Evolutionary conservation across 768 basidiomycete species (phyloP), one percentile per base, ranked within the genome.

Genomic region (Macrolepiota dolichaula): DNA sequence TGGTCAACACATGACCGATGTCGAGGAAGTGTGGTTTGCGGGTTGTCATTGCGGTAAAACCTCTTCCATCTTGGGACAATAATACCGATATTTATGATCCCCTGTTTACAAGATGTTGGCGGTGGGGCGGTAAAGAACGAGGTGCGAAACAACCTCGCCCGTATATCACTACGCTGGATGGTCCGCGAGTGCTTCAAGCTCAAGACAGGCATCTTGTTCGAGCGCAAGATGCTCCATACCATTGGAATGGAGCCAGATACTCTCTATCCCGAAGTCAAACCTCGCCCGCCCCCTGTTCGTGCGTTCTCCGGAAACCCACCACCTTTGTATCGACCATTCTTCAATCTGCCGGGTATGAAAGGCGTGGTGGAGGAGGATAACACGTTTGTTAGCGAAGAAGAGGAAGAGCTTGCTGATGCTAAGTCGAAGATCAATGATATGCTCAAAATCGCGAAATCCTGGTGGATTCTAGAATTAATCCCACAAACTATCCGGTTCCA

Each of bases 21-120:
- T 90, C 3, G 78, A 83, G 51, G 90, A 93, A 65, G 91, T 93
- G 1, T 92, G 91, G 91, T 93, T 92, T 65, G 71, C 89, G 3
- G 91, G 91, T 0, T 84, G 81, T 65, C 90, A 92, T 64, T 83
- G 82, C 50, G 89, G 90, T 89, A 64, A 29, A 25, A 32, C 4
- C 32, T 54, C 13, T 24, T 24, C 15, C 15, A 24, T 22, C 4
- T 40, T 35, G 15, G 25, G 44, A 15, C 19, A 35, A 15, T 17
- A 44, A 6, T 17, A n/a, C n/a, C 5, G n/a, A 51, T 57, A 32
- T 60, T 35, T 50, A 27, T 40, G 13, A 49, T 51, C 24, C 50
- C 40, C n/a, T 46, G 17, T 32, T 13, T 46, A 54, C 27, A 63
- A 90, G 89, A 92, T 65, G 81, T 93, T 19, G 91, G 92, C 1